Evolutionary conservation across 2,329 filamentous ascomycete genomes (phyloP), one percentile per base, ranked within the genome.

Genomic region (Stagonosporopsis vannaccii): DNA sequence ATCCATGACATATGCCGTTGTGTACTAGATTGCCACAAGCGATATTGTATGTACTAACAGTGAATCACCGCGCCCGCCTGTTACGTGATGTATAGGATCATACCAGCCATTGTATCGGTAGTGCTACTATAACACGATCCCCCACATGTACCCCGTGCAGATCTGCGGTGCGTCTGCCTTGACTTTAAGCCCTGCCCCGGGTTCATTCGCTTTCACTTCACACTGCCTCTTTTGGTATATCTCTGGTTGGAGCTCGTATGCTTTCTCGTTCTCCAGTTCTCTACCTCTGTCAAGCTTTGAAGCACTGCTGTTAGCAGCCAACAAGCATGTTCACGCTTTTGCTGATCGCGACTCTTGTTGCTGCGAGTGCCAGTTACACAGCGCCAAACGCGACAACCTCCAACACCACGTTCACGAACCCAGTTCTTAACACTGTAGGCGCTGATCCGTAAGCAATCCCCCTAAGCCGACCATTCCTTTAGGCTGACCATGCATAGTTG

Each of bases 401-500:
- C 13, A 58, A 30, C 28, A 55, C 69, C 15, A 80, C 78, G n/a
- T 81, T 73, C 64, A 79, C 73, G 1, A 82, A 82, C 55, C 79
- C 80, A 1, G 73, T 82, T 13, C 60, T 81, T 12, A 65, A 75
- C 15, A 56, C 59, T n/a, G 65, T 63, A 1, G 79, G 77, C 17
- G 80, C 79, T 19, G 80, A 82, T 66, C 79, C 79, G 65, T 77
- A 63, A 58, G 74, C 66, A 9, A 28, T n/a, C 28, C 17, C 17
- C 28, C 13, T 6, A 6, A 6, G 7, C 2, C 25, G 1, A 28
- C 4, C 17, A 8, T 22, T 6, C n/a, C n/a, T 26, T n/a, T 15
- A 46, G 6, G 36, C 35, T 59, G 39, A 56, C 23, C 9, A 9
- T 23, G n/a, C 22, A 11, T 28, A 77, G 75, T 36, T 81, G 78